A percentile compares a stretch with the other conserved stretches of the same genome.
phyloP scores from a whole-genome alignment of 139 green algal species.

The Picochlorum sp. region DNA sequence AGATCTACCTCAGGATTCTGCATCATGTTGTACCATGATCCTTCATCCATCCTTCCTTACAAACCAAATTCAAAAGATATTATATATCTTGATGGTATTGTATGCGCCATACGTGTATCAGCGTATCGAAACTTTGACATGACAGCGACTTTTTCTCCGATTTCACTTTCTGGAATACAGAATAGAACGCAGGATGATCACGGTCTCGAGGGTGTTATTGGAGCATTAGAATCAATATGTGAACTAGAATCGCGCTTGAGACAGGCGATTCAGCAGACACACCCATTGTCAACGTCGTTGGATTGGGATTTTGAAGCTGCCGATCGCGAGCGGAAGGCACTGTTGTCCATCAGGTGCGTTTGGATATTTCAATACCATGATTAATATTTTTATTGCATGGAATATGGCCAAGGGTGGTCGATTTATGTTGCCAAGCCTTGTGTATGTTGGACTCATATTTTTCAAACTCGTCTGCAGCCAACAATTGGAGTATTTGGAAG shows the following conservation, averaged over 20 bases:
- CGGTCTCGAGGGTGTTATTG: slow-evolving; percentile 28
- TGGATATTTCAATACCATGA: background rate
- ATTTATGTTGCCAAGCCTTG: too few species aligned
- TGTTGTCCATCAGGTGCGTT: slow-evolving; percentile 34
- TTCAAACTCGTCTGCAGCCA: slow-evolving; percentile 26
- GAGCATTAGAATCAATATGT: slow-evolving; percentile 33
- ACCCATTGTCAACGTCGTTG: slow-evolving; percentile 39
- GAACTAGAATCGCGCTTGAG: slow-evolving; percentile 35
- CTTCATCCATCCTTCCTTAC: too few species aligned
- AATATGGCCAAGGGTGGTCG: background rate
- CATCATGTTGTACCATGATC: too few species aligned
- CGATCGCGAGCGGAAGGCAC: slow-evolving; percentile 33
- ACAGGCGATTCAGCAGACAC: slow-evolving; percentile 44
- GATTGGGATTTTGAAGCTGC: slow-evolving; percentile 31
- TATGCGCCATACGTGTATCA: too few species aligned
- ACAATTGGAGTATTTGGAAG: slow-evolving; percentile 45
- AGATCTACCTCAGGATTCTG: too few species aligned
- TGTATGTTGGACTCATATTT: too few species aligned
- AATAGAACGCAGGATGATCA: slow-evolving; percentile 13
- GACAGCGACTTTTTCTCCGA: background rate
- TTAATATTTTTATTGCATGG: background rate
- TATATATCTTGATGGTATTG: too few species aligned
- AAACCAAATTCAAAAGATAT: too few species aligned
- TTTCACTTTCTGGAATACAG: slow-evolving; percentile 9
- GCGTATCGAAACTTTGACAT: too few species aligned